These are phyloP conservation scores for Penicillium sclerotigenum DNA, from an alignment of 2,329 filamentous ascomycete species.

Conservation along the genomic window DNA sequence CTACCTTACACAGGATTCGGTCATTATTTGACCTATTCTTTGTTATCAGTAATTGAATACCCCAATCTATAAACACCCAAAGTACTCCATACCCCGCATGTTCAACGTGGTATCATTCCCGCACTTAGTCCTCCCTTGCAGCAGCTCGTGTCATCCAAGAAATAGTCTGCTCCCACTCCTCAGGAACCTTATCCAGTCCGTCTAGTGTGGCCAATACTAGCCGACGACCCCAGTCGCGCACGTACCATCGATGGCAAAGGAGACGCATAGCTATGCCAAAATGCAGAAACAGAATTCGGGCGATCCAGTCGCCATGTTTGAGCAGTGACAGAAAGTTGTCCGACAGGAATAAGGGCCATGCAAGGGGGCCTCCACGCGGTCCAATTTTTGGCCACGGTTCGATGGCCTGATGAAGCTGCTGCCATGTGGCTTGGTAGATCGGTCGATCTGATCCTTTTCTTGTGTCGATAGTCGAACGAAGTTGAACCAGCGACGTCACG, in stretches of 20 bases:
- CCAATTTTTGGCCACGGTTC: slow-evolving; percentile 30
- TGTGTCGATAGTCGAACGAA: slow-evolving; percentile 19
- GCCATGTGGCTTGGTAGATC: slow-evolving; percentile 27
- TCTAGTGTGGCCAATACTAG: slow-evolving; percentile 30
- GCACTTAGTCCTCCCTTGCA: slow-evolving; percentile 13
- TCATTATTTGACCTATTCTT: neutral
- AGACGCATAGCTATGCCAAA: slow-evolving; percentile 33
- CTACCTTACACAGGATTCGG: neutral
- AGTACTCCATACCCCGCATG: neutral
- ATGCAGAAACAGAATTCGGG: slow-evolving; percentile 31
- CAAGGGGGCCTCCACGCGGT: slow-evolving; percentile 29
- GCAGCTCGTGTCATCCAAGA: slow-evolving; percentile 28
- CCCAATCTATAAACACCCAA: neutral
- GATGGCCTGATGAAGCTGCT: slow-evolving; percentile 26
- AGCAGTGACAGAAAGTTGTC: slow-evolving; percentile 26
- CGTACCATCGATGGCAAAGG: slow-evolving; percentile 34
- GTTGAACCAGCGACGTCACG: slow-evolving; percentile 21
- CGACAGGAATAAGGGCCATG: slow-evolving; percentile 31
- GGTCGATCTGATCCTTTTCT: slow-evolving; percentile 11
- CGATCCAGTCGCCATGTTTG: slow-evolving; percentile 31
- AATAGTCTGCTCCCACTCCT: slow-evolving; percentile 28
- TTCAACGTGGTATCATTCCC: neutral
- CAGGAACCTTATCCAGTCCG: slow-evolving; percentile 25
- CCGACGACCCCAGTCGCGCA: slow-evolving; percentile 32
- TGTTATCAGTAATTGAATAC: neutral